A percentile compares a stretch with the other conserved stretches of the same genome.
Conservation (phyloP, 2,329 filamentous ascomycete genomes). For the Lachnellula hyalina region DNA sequence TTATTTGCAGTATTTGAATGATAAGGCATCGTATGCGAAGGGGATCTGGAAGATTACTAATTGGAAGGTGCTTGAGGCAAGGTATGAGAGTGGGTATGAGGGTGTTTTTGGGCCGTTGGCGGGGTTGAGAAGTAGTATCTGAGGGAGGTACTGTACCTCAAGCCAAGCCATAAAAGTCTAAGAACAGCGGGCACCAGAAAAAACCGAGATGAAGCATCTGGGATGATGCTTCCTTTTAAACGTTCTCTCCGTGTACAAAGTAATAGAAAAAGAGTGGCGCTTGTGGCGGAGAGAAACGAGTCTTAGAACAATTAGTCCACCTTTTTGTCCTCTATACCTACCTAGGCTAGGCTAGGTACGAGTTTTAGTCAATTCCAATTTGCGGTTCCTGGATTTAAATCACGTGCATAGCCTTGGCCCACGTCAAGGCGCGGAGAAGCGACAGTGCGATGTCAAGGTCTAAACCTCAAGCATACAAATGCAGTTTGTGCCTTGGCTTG, state of each 20-base stretch:
- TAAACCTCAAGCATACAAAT: not conserved
- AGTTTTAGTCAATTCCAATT: not conserved
- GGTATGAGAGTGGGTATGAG: slow-evolving; percentile 48
- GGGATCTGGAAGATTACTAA: slow-evolving; percentile 77
- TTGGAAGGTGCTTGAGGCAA: slow-evolving; percentile 64
- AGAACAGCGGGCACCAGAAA: too few species aligned
- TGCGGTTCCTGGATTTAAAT: not conserved
- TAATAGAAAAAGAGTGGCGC: too few species aligned
- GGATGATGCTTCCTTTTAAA: too few species aligned
- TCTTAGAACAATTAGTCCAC: too few species aligned
- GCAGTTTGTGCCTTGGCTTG: not conserved
- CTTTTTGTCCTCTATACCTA: too few species aligned
- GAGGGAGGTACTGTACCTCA: not conserved
- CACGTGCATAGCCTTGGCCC: not conserved
- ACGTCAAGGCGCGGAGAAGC: not conserved
- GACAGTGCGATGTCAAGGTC: not conserved
- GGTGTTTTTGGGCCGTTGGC: slow-evolving; percentile 23
- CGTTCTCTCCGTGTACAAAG: too few species aligned
- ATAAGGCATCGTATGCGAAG: slow-evolving; percentile 68
- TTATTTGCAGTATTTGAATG: slow-evolving; percentile 77
- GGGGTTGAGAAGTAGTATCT: slow-evolving; percentile 16
- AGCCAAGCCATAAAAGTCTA: too few species aligned
- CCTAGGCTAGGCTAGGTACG: too few species aligned
- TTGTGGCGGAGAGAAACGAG: too few species aligned
- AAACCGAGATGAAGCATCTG: too few species aligned